Evolutionary conservation across 441 rosid genomes (phyloP).

Genomic region (Cnidoscolus chayamansa): DNA sequence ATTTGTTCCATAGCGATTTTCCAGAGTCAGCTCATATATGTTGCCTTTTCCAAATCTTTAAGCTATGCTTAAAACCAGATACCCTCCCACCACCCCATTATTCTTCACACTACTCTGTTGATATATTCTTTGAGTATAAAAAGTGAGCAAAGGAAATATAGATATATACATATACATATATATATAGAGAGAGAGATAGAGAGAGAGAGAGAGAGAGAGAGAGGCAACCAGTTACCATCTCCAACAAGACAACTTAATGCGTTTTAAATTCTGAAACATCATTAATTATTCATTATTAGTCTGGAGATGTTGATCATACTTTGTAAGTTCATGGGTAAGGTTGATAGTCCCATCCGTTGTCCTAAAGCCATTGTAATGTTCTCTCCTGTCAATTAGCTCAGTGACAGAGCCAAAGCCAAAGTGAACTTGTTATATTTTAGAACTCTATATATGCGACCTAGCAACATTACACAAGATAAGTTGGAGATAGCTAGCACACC

Average conservation of each 20-base stretch:
- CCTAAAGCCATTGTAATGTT: slow-evolving; percentile 20
- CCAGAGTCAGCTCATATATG: slow-evolving; percentile 3
- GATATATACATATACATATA: no score
- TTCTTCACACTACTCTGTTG: background rate
- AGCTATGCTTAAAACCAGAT: background rate
- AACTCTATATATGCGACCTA: no score
- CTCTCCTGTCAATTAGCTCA: slow-evolving; percentile 12
- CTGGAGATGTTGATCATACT: slow-evolving; percentile 7
- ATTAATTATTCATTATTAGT: no score
- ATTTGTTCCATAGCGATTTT: slow-evolving; percentile 12
- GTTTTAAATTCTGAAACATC: no score
- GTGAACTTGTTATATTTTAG: no score
- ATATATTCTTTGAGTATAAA: background rate
- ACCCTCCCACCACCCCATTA: background rate
- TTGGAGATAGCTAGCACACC: background rate
- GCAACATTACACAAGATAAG: background rate
- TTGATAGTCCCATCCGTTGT: slow-evolving; percentile 18
- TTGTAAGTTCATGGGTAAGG: background rate
- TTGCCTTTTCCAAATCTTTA: background rate
- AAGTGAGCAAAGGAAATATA: no score
- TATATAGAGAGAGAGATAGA: no score
- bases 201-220: no score
- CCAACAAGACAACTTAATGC: no score
- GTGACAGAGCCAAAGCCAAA: slow-evolving; percentile 26
- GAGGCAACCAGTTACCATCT: no score